Evolutionary conservation across 257 asterid genomes (phyloP), one percentile per base, ranked within the genome.

Genomic region (Handroanthus guayacan): DNA sequence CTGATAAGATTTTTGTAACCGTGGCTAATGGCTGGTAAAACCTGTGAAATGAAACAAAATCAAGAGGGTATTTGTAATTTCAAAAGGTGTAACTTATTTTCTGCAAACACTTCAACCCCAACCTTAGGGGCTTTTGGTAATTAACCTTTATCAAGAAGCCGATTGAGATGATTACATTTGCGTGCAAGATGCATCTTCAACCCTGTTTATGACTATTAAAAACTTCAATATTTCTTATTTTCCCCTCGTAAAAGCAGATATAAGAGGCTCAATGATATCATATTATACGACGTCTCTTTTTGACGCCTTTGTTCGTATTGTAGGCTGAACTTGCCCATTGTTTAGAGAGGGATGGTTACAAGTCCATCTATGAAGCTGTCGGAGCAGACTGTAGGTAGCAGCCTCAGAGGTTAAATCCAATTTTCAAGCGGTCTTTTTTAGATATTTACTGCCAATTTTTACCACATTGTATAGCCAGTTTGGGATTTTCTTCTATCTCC

Each of bases 361-460:
- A 91, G 85, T 88, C 97, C 14, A 71, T 95, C 64, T 79, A 83
- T 25, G 97, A 95, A 79, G 98, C 99, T 8, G 83, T 91, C 74
- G 98, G 98, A 58, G 97, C 92, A 50, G 98, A 91, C 75, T 92
- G 90, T 89, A 87, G 97, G 85, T 89, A 86, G 82, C 81, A 86
- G 82, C 81, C 67, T 38, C 9, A 12, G 48, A 62, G 78, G 68
- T 60, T 2, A 55, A 11, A 51, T 39, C 74, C 60, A 44, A 58
- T 44, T 64, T 34, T 17, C 64, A 12, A 66, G 41, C 56, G 25
- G 25, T 67, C 62, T 57, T n/a, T 11, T 56, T 41, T 1, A 2
- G 31, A 52, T 12, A 9, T 62, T 65, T 80, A 67, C 47, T 74
- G 34, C 80, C 71, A 62, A 11, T 17, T 75, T 69, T 75, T 43